phyloP scores from a whole-genome alignment of 495 filamentous ascomycete species.

The Hyaloscypha bicolor region DNA sequence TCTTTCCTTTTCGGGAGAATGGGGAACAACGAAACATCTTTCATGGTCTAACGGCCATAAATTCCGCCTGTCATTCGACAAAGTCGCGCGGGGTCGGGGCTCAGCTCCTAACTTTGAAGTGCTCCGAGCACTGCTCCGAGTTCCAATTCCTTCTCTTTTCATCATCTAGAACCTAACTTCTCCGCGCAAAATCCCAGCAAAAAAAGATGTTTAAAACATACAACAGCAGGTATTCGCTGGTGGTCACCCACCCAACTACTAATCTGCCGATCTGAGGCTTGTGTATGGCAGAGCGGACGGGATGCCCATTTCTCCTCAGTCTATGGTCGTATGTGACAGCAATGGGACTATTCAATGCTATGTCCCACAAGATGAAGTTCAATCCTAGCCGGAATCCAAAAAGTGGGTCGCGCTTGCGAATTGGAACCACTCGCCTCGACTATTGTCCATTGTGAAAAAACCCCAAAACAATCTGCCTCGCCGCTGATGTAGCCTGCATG shows the following conservation, averaged over 20 bases:
- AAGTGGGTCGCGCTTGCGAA: background rate
- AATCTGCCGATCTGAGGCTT: conserved; percentile 39
- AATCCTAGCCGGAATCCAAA: background rate
- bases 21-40: too few species aligned
- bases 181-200: background rate
- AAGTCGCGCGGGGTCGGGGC: too few species aligned
- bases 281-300: conserved; percentile 41
- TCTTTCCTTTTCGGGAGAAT: too few species aligned
- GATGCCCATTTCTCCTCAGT: conserved; percentile 32
- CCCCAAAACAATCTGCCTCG: too few species aligned
- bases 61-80: background rate
- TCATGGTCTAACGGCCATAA: background rate
- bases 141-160: too few species aligned
- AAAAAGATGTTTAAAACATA: conserved; percentile 30
- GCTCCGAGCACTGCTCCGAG: too few species aligned
- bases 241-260: conserved; percentile 43
- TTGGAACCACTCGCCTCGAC: background rate
- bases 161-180: too few species aligned
- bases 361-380: background rate
- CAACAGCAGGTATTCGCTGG: conserved; percentile 42
- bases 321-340: conserved; percentile 33
- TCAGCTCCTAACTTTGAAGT: background rate
- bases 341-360: conserved; percentile 22
- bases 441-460: too few species aligned
- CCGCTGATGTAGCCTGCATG: too few species aligned